Percentiles rank a stretch among this genome's conserved stretches.
phyloP scores from a whole-genome alignment of 768 basidiomycete species.

The Mycena belliarum region DNA sequence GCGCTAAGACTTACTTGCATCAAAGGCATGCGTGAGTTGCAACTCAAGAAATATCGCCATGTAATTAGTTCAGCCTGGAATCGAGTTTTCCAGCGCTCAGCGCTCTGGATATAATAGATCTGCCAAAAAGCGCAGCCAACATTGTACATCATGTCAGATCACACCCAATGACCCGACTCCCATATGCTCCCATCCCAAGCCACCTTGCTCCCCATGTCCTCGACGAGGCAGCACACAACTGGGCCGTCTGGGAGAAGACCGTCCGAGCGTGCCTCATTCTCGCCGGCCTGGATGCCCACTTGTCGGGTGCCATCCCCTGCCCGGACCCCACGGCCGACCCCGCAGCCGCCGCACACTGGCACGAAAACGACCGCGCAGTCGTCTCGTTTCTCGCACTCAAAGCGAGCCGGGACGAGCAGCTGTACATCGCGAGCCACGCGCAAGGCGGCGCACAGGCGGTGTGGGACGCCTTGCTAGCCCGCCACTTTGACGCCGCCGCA shows the following conservation, averaged over 20 bases:
- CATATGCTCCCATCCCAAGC: conserved; percentile 2
- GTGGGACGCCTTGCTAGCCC: conserved; percentile 11
- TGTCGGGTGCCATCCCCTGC: neutral
- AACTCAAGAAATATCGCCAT: no score
- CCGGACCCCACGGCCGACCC: conserved; percentile 6
- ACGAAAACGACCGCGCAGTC: conserved; percentile 10
- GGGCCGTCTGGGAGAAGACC: conserved; percentile 10
- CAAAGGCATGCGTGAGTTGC: no score
- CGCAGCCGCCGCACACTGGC: conserved; percentile 4
- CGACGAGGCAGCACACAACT: conserved; percentile 10
- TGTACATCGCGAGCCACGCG: conserved; percentile 3
- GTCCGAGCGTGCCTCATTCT: conserved; percentile 4
- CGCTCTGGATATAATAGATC: no score
- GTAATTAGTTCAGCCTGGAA: no score
- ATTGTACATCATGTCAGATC: no score
- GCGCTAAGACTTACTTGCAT: no score
- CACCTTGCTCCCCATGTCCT: conserved; percentile 3
- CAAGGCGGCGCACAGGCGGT: neutral
- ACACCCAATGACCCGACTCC: neutral
- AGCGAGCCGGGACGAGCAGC: conserved; percentile 10
- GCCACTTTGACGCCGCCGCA: conserved; percentile 1
- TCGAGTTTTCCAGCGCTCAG: no score
- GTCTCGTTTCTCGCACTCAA: conserved; percentile 7
- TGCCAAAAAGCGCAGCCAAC: no score
- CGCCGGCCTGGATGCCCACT: conserved; percentile 9